Percentiles rank a stretch among this genome's conserved stretches.
These are phyloP conservation scores for Xylariales sp. DNA, from an alignment of 2,329 filamentous ascomycete genomes.

Conservation along the genomic window DNA sequence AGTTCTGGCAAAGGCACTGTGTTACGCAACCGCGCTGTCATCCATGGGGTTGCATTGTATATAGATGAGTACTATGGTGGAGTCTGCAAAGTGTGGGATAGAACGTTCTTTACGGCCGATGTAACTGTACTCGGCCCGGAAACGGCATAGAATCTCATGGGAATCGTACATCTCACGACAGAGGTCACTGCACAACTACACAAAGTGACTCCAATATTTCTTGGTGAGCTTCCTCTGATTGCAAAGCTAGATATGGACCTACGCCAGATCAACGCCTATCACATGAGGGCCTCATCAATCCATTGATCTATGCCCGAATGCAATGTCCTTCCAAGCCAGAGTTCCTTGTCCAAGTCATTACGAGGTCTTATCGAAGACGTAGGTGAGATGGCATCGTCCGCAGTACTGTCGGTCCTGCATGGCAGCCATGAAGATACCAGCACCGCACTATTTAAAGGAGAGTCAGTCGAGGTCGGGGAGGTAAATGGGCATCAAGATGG, in stretches of 20 bases:
- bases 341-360: not conserved
- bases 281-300: slow-evolving; percentile 6
- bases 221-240: slow-evolving; percentile 1
- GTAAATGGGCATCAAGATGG: not conserved
- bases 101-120: too few relatives aligned
- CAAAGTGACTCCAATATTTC: too few relatives aligned
- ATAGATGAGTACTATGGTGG: too few relatives aligned
- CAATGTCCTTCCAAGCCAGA: slow-evolving; percentile 1
- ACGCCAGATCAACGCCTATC: slow-evolving; percentile 3
- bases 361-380: slow-evolving; percentile 63
- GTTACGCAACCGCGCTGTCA: too few relatives aligned
- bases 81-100: too few relatives aligned
- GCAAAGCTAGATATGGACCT: slow-evolving; percentile 6
- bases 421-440: slow-evolving; percentile 99
- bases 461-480: not conserved
- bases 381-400: slow-evolving; percentile 67
- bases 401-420: slow-evolving; percentile 99
- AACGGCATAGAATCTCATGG: too few relatives aligned
- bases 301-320: not conserved
- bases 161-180: too few relatives aligned
- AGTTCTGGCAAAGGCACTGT: too few relatives aligned
- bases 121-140: too few relatives aligned
- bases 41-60: too few relatives aligned
- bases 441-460: slow-evolving; percentile 68
- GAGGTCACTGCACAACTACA: too few relatives aligned